Conservation (phyloP, 306 rosid genomes). For the Inga oerstediana region DNA sequence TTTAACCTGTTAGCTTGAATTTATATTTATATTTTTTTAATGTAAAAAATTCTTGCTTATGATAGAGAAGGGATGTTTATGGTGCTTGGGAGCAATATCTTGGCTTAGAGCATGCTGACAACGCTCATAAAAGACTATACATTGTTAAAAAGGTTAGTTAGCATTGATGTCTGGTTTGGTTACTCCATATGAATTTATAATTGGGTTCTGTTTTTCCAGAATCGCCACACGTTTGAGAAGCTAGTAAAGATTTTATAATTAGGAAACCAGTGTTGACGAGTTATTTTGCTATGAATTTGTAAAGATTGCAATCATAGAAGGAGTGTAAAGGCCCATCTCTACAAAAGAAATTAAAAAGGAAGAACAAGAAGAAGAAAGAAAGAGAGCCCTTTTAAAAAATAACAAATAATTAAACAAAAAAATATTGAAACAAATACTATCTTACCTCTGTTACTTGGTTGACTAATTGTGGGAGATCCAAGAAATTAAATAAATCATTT, state of each 20-base stretch:
- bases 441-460: too few species aligned
- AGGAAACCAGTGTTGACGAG: slow-evolving; percentile 39
- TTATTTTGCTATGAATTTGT: slow-evolving; percentile 37
- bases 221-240: slow-evolving; percentile 87
- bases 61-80: slow-evolving; percentile 85
- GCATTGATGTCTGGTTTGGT: slow-evolving; percentile 2
- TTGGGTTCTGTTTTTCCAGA: slow-evolving; percentile 56
- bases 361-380: too few species aligned
- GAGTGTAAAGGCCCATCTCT: neutral
- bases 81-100: slow-evolving; percentile 98
- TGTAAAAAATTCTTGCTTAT: slow-evolving; percentile 17
- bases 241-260: slow-evolving; percentile 87
- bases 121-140: slow-evolving; percentile 76
- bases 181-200: slow-evolving; percentile 24
- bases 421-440: too few species aligned
- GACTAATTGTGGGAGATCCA: too few species aligned
- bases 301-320: slow-evolving; percentile 35
- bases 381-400: too few species aligned
- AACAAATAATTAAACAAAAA: too few species aligned
- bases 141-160: slow-evolving; percentile 70
- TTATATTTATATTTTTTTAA: slow-evolving; percentile 18
- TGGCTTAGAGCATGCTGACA: slow-evolving; percentile 90
- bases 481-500: too few species aligned
- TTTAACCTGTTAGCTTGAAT: slow-evolving; percentile 11
- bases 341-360: too few species aligned